phyloP scores from a whole-genome alignment of 257 asterid species.

The Schizonepeta tenuifolia region DNA sequence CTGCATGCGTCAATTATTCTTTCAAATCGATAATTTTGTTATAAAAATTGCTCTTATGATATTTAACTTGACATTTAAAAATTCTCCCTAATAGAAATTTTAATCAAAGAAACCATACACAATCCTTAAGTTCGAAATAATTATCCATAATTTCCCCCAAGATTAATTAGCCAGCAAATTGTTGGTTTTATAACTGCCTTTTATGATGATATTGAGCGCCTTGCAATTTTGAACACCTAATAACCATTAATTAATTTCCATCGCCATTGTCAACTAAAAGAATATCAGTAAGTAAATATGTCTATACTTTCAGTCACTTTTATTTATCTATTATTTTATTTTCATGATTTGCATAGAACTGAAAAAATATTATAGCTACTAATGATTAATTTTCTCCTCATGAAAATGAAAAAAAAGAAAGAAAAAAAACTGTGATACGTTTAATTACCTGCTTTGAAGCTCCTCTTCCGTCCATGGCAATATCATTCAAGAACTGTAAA shows the following conservation, averaged over 20 bases:
- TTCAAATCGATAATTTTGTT: not conserved
- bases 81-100: not conserved
- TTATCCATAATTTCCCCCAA: not conserved
- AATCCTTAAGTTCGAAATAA: not conserved
- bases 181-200: not conserved
- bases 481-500: constrained; percentile 40
- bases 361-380: not conserved
- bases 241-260: too few relatives aligned
- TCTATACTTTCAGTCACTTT: too few relatives aligned
- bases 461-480: constrained; percentile 39
- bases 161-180: not conserved
- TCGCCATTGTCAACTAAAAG: too few relatives aligned
- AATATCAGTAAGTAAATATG: too few relatives aligned
- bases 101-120: not conserved
- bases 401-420: too few relatives aligned
- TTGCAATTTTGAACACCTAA: too few relatives aligned
- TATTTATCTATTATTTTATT: too few relatives aligned
- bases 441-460: constrained; percentile 36
- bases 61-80: not conserved
- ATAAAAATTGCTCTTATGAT: not conserved
- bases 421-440: not conserved
- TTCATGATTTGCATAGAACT: too few relatives aligned
- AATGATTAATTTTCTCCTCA: too few relatives aligned
- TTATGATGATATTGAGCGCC: not conserved
- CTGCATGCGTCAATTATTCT: not conserved